A percentile compares a stretch with the other conserved stretches of the same genome.
These are phyloP conservation scores for Botryotinia convoluta DNA, from an alignment of 2,329 filamentous ascomycete species.

Conservation along the genomic window DNA sequence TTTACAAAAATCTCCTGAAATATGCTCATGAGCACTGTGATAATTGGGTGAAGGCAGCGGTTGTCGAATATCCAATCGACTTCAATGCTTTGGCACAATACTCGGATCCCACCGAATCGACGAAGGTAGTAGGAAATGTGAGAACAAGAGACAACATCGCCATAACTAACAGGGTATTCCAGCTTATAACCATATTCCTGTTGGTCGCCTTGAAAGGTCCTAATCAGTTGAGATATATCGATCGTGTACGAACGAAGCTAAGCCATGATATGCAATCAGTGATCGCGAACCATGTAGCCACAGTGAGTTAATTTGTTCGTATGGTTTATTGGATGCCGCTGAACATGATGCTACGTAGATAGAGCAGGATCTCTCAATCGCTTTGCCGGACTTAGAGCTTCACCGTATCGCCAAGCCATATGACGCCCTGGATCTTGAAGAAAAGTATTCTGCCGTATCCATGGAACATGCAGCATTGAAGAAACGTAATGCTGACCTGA, in stretches of 20 bases:
- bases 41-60: constrained; percentile 49
- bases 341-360: constrained; percentile 1
- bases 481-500: constrained; percentile 58
- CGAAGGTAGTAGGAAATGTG: constrained; percentile 44
- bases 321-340: neutral
- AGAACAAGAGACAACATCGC: neutral
- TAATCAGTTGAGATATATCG: constrained; percentile 54
- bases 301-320: constrained; percentile 22
- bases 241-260: constrained; percentile 43
- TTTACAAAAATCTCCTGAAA: constrained; percentile 53
- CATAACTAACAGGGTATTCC: constrained; percentile 34
- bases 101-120: constrained; percentile 53
- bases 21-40: constrained; percentile 53
- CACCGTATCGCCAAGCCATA: neutral
- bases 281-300: constrained; percentile 35
- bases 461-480: constrained; percentile 53
- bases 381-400: neutral
- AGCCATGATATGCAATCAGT: constrained; percentile 46
- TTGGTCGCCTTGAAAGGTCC: constrained; percentile 61
- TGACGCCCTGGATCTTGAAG: constrained; percentile 43
- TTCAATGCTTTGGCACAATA: constrained; percentile 58
- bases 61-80: constrained; percentile 49
- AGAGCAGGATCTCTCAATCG: constrained; percentile 16
- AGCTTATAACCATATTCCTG: constrained; percentile 62
- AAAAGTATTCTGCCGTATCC: constrained; percentile 45